Evolutionary conservation across 164 flowering plant species (phyloP).

Genomic region (Umbellularia californica): DNA sequence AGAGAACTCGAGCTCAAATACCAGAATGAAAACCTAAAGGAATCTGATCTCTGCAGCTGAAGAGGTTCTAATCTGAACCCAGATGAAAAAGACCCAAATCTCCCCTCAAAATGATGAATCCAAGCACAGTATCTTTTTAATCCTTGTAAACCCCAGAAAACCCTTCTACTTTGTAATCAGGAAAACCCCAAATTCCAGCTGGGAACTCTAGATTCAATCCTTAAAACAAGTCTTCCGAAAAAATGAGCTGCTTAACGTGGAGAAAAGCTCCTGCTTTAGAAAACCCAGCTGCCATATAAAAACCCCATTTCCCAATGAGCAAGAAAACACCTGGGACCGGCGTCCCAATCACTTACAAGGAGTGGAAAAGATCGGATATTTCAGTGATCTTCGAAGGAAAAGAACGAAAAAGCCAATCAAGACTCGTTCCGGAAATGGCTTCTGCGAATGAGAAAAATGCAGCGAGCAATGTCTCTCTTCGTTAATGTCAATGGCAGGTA

Average conservation of each 20-base stretch:
- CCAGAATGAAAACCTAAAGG: not conserved
- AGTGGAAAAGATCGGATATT: too few relatives aligned
- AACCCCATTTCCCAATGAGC: not conserved
- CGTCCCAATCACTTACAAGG: too few relatives aligned
- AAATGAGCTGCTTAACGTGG: too few relatives aligned
- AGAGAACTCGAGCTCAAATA: not conserved
- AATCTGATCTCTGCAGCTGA: not conserved
- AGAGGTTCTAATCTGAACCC: not conserved
- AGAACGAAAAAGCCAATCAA: too few relatives aligned
- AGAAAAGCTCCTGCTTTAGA: not conserved
- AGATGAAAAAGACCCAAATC: not conserved
- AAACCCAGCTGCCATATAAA: not conserved
- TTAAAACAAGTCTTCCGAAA: too few relatives aligned
- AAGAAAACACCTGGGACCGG: not conserved
- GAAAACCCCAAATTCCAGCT: not conserved
- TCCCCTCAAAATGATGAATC: not conserved
- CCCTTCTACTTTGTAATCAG: not conserved
- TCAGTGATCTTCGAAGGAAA: too few relatives aligned
- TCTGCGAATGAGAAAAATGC: too few relatives aligned
- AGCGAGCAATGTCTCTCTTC: too few relatives aligned
- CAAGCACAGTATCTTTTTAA: not conserved
- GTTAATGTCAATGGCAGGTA: too few relatives aligned
- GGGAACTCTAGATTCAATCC: too few relatives aligned
- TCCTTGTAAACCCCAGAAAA: not conserved
- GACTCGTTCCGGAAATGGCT: too few relatives aligned